Conservation (phyloP, 164 flowering plant species). For the Berberis vulgaris region DNA sequence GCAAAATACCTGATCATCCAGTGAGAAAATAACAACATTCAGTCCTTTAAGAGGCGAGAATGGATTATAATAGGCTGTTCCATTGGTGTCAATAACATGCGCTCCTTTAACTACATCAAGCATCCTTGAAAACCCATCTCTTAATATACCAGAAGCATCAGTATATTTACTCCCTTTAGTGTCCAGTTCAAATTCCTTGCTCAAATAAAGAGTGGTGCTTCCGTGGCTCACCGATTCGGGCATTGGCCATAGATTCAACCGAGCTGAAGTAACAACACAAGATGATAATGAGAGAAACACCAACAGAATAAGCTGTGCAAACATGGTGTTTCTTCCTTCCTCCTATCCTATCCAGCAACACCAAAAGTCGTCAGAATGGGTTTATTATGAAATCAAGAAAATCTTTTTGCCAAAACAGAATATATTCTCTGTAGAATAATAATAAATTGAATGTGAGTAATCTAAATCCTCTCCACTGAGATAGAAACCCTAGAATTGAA, state of each 20-base stretch:
- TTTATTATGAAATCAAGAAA: no score
- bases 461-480: no score
- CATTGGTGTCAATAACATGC: slow-evolving; percentile 41
- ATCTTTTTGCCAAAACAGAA: no score
- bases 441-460: no score
- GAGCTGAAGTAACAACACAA: no score
- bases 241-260: slow-evolving; percentile 70
- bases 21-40: slow-evolving; percentile 39
- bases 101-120: slow-evolving; percentile 27
- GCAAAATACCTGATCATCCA: slow-evolving; percentile 49
- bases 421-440: no score
- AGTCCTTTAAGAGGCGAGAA: slow-evolving; percentile 36
- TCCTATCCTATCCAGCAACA: no score
- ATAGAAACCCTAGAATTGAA: no score
- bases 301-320: no score
- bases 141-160: slow-evolving; percentile 54
- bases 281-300: no score
- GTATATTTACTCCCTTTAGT: slow-evolving; percentile 37
- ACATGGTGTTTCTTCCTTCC: no score
- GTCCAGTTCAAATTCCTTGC: slow-evolving; percentile 38
- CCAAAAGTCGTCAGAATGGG: no score
- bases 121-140: slow-evolving; percentile 54
- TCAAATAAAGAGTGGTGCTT: slow-evolving; percentile 22
- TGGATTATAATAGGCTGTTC: slow-evolving; percentile 15
- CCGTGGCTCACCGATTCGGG: slow-evolving; percentile 49